Evolutionary conservation across 2,329 filamentous ascomycete species (phyloP).

Genomic region (Aureobasidium sp.): DNA sequence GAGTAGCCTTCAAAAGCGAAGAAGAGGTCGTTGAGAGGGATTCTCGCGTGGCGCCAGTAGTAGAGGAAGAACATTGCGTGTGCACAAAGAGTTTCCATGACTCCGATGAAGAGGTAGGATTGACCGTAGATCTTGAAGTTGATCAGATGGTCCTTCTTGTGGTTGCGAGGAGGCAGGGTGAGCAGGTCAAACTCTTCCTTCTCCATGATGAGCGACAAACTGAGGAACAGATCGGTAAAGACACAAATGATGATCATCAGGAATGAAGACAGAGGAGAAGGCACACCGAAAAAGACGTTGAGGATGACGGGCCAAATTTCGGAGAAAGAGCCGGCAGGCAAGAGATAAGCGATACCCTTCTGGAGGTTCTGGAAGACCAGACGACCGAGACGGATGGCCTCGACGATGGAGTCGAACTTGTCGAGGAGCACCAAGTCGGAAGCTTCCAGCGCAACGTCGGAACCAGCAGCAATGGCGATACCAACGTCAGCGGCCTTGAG

Average conservation of each 20-base stretch:
- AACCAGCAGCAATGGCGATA: constrained; percentile 32
- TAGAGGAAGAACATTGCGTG: constrained; percentile 52
- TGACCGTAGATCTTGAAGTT: constrained; percentile 47
- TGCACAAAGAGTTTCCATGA: constrained; percentile 45
- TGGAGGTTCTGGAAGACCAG: constrained; percentile 21
- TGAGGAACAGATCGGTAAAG: constrained; percentile 49
- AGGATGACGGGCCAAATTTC: constrained; percentile 53
- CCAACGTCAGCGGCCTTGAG: constrained; percentile 40
- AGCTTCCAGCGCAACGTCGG: constrained; percentile 45
- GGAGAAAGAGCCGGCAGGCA: constrained; percentile 49
- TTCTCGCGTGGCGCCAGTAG: constrained; percentile 42
- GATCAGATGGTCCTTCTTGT: constrained; percentile 47
- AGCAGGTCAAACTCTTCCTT: constrained; percentile 50
- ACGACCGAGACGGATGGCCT: constrained; percentile 73
- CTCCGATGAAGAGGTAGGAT: constrained; percentile 47
- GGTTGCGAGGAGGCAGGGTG: constrained; percentile 45
- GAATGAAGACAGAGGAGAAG: constrained; percentile 45
- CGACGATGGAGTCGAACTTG: constrained; percentile 76
- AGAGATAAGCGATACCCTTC: constrained; percentile 35
- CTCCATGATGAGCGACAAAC: constrained; percentile 48
- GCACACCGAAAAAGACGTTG: constrained; percentile 52
- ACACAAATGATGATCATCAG: constrained; percentile 55
- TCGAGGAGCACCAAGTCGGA: constrained; percentile 74
- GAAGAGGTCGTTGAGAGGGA: constrained; percentile 43
- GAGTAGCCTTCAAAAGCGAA: constrained; percentile 45